Conservation (phyloP, 2,329 filamentous ascomycete genomes). For the Mycocentrospora acerina region DNA sequence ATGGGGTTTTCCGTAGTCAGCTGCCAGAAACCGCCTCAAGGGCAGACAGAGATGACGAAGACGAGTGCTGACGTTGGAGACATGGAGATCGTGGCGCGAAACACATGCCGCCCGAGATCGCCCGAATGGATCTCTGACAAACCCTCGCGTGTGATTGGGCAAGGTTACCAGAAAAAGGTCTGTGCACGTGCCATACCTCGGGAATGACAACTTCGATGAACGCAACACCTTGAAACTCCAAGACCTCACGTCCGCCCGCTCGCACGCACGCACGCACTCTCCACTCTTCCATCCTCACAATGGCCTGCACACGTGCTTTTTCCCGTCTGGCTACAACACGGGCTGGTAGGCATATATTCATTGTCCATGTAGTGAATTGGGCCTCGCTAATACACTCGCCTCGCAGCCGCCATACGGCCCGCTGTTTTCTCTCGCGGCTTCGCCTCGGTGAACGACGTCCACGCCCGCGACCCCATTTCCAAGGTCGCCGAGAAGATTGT, state of each 20-base stretch:
- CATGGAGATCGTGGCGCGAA: constrained; percentile 9
- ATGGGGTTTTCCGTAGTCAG: too few relatives aligned
- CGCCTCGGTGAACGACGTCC: constrained; percentile 40
- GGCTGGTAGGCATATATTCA: constrained; percentile 31
- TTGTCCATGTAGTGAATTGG: constrained; percentile 18
- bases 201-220: constrained; percentile 22
- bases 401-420: constrained; percentile 37
- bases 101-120: constrained; percentile 2
- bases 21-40: too few relatives aligned
- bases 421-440: constrained; percentile 42
- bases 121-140: constrained; percentile 10
- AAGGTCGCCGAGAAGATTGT: constrained; percentile 32
- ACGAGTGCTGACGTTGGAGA: constrained; percentile 18
- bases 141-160: constrained; percentile 5
- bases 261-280: constrained; percentile 22
- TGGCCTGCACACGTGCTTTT: constrained; percentile 42
- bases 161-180: too few relatives aligned
- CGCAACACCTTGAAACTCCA: constrained; percentile 23
- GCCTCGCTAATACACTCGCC: constrained; percentile 25
- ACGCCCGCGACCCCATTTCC: constrained; percentile 36
- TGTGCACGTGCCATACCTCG: neutral
- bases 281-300: constrained; percentile 31
- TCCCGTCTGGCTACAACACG: constrained; percentile 41
- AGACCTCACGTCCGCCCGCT: too few relatives aligned
- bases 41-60: constrained; percentile 4